Evolutionary conservation across 805 yeast species (phyloP).

Genomic region (Wickerhamomyces xylosicus): DNA sequence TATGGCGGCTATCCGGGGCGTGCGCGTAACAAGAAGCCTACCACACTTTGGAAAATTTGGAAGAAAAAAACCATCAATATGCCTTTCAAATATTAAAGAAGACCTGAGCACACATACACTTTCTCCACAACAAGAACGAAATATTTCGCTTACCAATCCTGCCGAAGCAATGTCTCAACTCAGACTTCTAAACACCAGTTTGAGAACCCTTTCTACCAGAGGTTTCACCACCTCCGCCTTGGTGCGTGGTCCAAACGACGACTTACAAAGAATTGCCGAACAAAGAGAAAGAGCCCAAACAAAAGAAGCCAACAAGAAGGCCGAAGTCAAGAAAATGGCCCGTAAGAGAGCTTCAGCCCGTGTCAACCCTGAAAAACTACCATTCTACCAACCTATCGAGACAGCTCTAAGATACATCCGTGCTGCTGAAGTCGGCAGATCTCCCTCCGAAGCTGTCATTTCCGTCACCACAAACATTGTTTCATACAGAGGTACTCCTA

Average conservation of each 20-base stretch:
- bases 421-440: constrained; percentile 86
- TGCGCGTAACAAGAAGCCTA: too few species aligned
- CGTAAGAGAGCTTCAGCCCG: constrained; percentile 29
- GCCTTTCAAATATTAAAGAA: too few species aligned
- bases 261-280: constrained; percentile 18
- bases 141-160: not conserved
- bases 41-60: too few species aligned
- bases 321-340: constrained; percentile 26
- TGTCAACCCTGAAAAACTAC: constrained; percentile 35
- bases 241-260: constrained; percentile 17
- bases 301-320: constrained; percentile 20
- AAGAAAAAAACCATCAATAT: too few species aligned
- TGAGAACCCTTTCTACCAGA: constrained; percentile 4
- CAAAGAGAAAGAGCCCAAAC: constrained; percentile 19
- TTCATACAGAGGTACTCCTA: constrained; percentile 69
- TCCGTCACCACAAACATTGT: constrained; percentile 54
- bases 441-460: constrained; percentile 60
- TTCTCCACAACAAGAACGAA: too few species aligned
- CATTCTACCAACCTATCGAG: constrained; percentile 62
- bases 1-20: too few species aligned
- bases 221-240: constrained; percentile 7
- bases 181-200: not conserved
- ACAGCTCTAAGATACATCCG: constrained; percentile 69
- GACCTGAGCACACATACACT: too few species aligned
- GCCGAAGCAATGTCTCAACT: not conserved